Evolutionary conservation across 495 filamentous ascomycete species (phyloP).

Genomic region (Neurospora sp.): DNA sequence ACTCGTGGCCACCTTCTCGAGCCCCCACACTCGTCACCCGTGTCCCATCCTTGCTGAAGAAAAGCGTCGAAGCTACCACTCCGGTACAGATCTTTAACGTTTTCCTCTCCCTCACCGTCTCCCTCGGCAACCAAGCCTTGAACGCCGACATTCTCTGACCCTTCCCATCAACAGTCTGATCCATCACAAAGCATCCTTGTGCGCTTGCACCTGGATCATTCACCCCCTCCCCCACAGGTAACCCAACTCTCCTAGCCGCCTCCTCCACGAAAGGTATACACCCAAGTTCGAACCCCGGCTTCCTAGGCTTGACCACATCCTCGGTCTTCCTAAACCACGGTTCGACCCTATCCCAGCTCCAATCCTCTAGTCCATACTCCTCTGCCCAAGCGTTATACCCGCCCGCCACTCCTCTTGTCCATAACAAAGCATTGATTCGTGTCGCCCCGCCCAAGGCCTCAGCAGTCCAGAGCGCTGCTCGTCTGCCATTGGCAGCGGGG

Average conservation of each 20-base stretch:
- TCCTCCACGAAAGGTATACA: slow-evolving; percentile 6
- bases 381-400: slow-evolving; percentile 17
- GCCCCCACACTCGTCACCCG: slow-evolving; percentile 10
- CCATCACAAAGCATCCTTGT: slow-evolving; percentile 14
- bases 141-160: slow-evolving; percentile 13
- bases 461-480: slow-evolving; percentile 10
- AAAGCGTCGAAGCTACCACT: slow-evolving; percentile 12
- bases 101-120: slow-evolving; percentile 4
- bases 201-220: slow-evolving; percentile 10
- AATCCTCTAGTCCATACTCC: slow-evolving; percentile 13
- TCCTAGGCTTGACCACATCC: slow-evolving; percentile 6
- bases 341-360: slow-evolving; percentile 20
- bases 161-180: slow-evolving; percentile 11
- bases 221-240: slow-evolving; percentile 7
- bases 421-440: slow-evolving; percentile 19
- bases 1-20: background rate
- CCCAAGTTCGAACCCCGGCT: background rate
- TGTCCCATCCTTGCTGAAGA: background rate
- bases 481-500: background rate
- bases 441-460: slow-evolving; percentile 17
- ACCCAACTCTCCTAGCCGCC: slow-evolving; percentile 5
- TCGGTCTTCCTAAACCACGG: slow-evolving; percentile 19
- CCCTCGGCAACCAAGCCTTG: slow-evolving; percentile 9
- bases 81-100: slow-evolving; percentile 14
- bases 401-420: slow-evolving; percentile 16